Base-by-base conservation (phyloP, 306 rosid species). In the Vigna angularis region DNA sequence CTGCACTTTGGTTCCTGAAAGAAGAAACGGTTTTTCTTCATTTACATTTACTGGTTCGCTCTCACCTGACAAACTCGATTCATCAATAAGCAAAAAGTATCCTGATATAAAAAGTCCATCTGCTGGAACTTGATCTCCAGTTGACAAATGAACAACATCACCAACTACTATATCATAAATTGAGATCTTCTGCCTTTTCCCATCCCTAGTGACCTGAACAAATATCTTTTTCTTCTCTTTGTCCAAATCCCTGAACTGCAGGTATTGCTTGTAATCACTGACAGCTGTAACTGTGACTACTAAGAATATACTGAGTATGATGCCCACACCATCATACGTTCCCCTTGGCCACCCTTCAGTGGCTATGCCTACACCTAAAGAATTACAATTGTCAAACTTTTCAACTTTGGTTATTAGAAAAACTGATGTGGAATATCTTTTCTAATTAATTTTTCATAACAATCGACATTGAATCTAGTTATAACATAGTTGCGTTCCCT, bases 311-410 rank as follows among this genome's bases (percentile, higher is more conserved):
- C 99, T 91, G 34, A 95, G 68, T 83, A 95, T 17, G 86, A 95
- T 95, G 75, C 99, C 99, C 45, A 90, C 66, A 50, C 99, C 99
- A 84, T 95, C 99, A 81, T 93, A 93, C 22, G 79, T 74, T 28
- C 99, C 99, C 80, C 76, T 86, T 30, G 99, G 99, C 93, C 91
- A 92, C 56, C 99, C 99, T 86, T 95, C 98, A 20, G 99, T 95
- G 79, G 94, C 85, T 68, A 93, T 53, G 53, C 99, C 99, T 30
- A 95, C 83, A 45, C 89, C 97, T 66, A 95, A 75, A 73, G 99
- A 93, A 59, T 20, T 20, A 20, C 1, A 20, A 20, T 20, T 18
- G 20, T 20, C 20, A 20, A 20, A 20, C 20, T 20, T 20, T 20
- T 20, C 20, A 0, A 20, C 20, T 20, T 20, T 20, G 20, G 20